phyloP scores from a whole-genome alignment of 1,284 basidiomycete species.

The Ceratobasidium sp. region DNA sequence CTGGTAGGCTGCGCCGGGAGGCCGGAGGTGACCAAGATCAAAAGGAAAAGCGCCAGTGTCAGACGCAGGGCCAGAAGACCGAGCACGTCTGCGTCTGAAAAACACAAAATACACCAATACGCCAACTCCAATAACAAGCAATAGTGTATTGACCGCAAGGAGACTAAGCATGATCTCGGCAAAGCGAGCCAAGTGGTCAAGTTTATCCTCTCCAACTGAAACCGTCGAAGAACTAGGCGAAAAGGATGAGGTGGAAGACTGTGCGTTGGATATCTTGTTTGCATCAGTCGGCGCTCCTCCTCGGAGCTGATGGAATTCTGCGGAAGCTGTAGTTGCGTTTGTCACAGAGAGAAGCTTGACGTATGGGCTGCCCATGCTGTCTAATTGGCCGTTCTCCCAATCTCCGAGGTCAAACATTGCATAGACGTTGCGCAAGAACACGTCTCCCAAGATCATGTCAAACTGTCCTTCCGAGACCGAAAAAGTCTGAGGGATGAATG shows the following conservation, averaged over 20 bases:
- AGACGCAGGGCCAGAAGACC: neutral
- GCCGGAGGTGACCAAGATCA: constrained; percentile 8
- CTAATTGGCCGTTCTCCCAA: constrained; percentile 58
- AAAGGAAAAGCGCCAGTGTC: constrained; percentile 4
- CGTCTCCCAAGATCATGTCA: constrained; percentile 78
- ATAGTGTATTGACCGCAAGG: constrained; percentile 8
- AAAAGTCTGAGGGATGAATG: constrained; percentile 60
- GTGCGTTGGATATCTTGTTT: constrained; percentile 33
- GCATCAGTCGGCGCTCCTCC: constrained; percentile 55
- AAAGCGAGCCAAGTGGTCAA: constrained; percentile 5
- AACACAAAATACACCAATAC: constrained; percentile 17
- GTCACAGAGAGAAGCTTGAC: constrained; percentile 73
- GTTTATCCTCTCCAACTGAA: neutral
- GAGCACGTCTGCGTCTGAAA: constrained; percentile 9
- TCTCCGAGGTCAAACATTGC: constrained; percentile 89
- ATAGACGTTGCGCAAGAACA: constrained; percentile 82
- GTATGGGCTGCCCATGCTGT: constrained; percentile 65
- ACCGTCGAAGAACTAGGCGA: constrained; percentile 2
- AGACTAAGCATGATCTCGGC: constrained; percentile 23
- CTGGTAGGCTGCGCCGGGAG: constrained; percentile 25
- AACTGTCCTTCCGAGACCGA: constrained; percentile 66
- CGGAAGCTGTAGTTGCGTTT: constrained; percentile 70
- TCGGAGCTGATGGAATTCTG: constrained; percentile 69
- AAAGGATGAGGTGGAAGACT: neutral
- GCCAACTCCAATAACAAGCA: constrained; percentile 9